A percentile compares a stretch with the other conserved stretches of the same genome.
Conservation (phyloP, 1,139 yeast species). For the Saccharomyces hybrid region DNA sequence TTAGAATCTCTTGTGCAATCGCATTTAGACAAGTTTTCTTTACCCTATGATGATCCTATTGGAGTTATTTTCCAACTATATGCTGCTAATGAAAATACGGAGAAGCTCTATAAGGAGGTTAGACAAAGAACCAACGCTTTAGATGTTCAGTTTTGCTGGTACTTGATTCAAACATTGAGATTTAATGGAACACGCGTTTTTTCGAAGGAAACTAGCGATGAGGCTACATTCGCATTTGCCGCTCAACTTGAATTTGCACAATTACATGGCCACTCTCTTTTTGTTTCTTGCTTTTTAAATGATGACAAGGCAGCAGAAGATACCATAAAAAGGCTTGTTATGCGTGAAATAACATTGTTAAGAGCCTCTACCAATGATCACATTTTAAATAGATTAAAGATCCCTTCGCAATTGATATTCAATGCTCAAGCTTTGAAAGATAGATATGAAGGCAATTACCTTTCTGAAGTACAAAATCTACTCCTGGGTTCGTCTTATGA, state of each 20-base stretch:
- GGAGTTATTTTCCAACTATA: slow-evolving; percentile 39
- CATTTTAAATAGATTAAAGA: slow-evolving; percentile 35
- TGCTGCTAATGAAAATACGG: slow-evolving; percentile 33
- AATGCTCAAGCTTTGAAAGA: slow-evolving; percentile 46
- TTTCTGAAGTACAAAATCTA: slow-evolving; percentile 56
- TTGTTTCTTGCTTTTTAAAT: slow-evolving; percentile 48
- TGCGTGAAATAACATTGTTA: slow-evolving; percentile 41
- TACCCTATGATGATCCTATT: slow-evolving; percentile 26
- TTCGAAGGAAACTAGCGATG: slow-evolving; percentile 35
- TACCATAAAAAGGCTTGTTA: slow-evolving; percentile 41
- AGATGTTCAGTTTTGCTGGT: slow-evolving; percentile 48
- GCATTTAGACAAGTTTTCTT: slow-evolving; percentile 25
- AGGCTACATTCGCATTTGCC: slow-evolving; percentile 45
- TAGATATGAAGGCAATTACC: slow-evolving; percentile 36
- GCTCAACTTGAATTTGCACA: slow-evolving; percentile 44
- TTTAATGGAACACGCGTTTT: slow-evolving; percentile 18
- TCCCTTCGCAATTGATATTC: slow-evolving; percentile 44
- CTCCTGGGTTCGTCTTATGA: slow-evolving; percentile 54
- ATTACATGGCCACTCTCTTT: slow-evolving; percentile 53
- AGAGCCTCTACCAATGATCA: slow-evolving; percentile 26
- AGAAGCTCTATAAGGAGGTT: slow-evolving; percentile 21
- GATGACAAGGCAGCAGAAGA: slow-evolving; percentile 39
- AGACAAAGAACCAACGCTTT: slow-evolving; percentile 14
- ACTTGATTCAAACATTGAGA: slow-evolving; percentile 41
- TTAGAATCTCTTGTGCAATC: slow-evolving; percentile 34